Base-by-base conservation (phyloP, 2,329 filamentous ascomycete species). In the Aureobasidium subglaciale region DNA sequence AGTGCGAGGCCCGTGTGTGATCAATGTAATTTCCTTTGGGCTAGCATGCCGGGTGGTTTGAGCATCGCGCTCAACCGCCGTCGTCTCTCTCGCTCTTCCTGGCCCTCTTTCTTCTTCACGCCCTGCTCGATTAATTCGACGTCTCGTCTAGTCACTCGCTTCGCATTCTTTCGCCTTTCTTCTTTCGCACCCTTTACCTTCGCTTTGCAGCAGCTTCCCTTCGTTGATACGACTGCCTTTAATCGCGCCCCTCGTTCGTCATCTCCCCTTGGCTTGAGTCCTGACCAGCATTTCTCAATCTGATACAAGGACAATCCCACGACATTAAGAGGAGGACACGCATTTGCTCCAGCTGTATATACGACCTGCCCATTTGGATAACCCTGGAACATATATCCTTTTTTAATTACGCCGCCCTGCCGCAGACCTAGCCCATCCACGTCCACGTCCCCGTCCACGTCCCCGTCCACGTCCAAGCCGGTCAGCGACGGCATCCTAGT, bases 1-100 rank as follows among this genome's bases (percentile, higher is more conserved):
- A 13, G 40, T 43, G 20, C 15, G 27, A 34, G 49, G 49, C 18
- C 49, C 27, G 37, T 52, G 46, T 30, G 35, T 32, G 43, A 40
- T 40, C 37, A 38, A 35, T 32, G 37, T 41, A 53, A 53, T 50
- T 50, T 50, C 46, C 32, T 50, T 50, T 50, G 32, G 37, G 35
- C 35, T 52, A 52, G 48, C 48, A 53, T 35, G 49, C 29, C 49
- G 35, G 25, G 13, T 34, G 24, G 46, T 50, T 15, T 24, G 35
- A 53, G 49, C 49, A 54, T 43, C 50, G 38, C 32, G 29, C 50
- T 35, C 50, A 54, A 54, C 50, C 40, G 40, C 40, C 40, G 49
- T 24, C 32, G 30, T 37, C 29, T 50, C 46, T 24, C 34, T 20
- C 48, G 9, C 48, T 53, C 48, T 32, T 52, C 25, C 48, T 52